Evolutionary conservation across 2,329 filamentous ascomycete species (phyloP).

Genomic region (Reticulascus tulasneorum): DNA sequence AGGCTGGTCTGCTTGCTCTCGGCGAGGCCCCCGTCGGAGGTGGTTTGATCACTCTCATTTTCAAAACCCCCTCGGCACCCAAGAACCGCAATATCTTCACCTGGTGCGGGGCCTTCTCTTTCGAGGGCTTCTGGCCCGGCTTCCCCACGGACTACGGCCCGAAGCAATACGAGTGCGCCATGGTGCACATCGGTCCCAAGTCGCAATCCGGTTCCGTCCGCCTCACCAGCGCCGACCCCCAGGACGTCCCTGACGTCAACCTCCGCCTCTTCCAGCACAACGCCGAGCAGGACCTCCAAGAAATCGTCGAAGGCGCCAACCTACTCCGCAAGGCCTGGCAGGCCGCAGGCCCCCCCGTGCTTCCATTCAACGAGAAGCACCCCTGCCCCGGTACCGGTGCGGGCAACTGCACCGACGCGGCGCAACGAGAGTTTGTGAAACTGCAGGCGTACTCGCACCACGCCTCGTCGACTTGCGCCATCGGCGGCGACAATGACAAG

Average conservation of each 20-base stretch:
- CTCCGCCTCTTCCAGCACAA: conserved; percentile 48
- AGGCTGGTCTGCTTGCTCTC: conserved; percentile 22
- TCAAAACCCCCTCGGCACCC: conserved; percentile 10
- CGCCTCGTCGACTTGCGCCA: conserved; percentile 51
- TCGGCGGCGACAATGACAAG: conserved; percentile 49
- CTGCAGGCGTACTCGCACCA: no score
- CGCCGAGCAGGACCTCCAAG: conserved; percentile 18
- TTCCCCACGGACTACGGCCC: conserved; percentile 30
- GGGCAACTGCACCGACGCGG: conserved; percentile 23
- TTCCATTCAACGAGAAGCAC: conserved; percentile 27
- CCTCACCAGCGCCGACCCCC: conserved; percentile 52
- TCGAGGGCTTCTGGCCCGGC: conserved; percentile 34
- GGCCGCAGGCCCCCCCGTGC: conserved; percentile 10
- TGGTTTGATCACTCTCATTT: conserved; percentile 27
- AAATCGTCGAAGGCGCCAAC: conserved; percentile 20
- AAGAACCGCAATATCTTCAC: conserved; percentile 15
- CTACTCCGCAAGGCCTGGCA: conserved; percentile 17
- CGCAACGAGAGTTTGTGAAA: conserved; percentile 18
- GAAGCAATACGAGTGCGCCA: no score
- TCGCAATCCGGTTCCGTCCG: conserved; percentile 58
- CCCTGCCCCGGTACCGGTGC: conserved; percentile 17
- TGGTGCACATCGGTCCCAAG: no score
- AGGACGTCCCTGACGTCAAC: conserved; percentile 54
- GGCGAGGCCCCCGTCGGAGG: conserved; percentile 6
- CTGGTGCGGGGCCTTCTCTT: conserved; percentile 14